phyloP scores from a whole-genome alignment of 805 yeast genomes.

The Huiozyma naganishii region DNA sequence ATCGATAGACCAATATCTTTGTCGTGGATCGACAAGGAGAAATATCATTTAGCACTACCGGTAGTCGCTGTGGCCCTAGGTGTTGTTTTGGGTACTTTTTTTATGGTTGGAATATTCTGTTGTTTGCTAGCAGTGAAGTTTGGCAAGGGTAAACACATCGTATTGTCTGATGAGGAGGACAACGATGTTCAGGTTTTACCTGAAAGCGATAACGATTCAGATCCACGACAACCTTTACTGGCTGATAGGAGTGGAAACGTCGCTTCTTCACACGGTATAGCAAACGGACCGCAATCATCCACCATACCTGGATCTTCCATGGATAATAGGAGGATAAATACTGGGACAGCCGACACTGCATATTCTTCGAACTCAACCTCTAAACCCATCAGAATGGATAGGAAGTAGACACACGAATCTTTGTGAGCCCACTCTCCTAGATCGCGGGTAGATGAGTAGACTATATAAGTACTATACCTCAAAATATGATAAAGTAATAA shows the following conservation, averaged over 20 bases:
- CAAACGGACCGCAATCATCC: neutral
- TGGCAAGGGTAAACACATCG: neutral
- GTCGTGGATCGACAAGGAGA: constrained; percentile 45
- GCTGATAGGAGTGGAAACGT: neutral
- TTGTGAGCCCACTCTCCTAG: too few relatives aligned
- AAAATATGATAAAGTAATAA: neutral
- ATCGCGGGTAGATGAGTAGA: too few relatives aligned
- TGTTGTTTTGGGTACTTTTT: constrained; percentile 46
- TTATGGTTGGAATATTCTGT: constrained; percentile 9
- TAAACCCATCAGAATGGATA: constrained; percentile 9
- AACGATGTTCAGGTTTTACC: neutral
- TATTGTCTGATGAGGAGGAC: neutral
- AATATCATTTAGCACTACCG: constrained; percentile 52
- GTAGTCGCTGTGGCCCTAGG: constrained; percentile 61
- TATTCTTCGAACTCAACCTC: constrained; percentile 8
- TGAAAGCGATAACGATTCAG: neutral
- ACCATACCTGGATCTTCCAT: neutral
- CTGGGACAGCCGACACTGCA: neutral
- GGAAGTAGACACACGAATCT: neutral
- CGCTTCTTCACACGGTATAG: neutral
- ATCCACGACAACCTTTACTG: constrained; percentile 3
- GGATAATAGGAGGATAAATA: neutral
- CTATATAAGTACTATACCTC: neutral
- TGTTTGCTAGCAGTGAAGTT: constrained; percentile 6
- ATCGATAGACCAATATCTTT: constrained; percentile 61